Percentiles rank a stretch among this genome's conserved stretches.
These are phyloP conservation scores for Chenopodium suecicum DNA, from an alignment of 148 eudicot genomes.

Conservation along the genomic window DNA sequence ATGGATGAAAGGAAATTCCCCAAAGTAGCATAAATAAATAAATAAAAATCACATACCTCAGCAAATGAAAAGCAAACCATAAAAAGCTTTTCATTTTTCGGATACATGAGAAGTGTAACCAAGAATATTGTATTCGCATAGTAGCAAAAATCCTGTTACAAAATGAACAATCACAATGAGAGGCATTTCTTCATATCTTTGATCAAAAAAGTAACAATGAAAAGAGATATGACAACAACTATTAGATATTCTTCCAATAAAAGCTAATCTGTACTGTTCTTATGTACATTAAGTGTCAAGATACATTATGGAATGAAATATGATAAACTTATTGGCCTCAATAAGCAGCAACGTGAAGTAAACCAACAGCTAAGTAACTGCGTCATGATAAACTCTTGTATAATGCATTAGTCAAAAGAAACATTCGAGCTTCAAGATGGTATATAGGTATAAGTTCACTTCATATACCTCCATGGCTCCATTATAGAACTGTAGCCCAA, in stretches of 20 bases:
- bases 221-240: background rate
- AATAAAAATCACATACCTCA: conserved; percentile 52
- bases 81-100: conserved; percentile 87
- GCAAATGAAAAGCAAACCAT: conserved; percentile 99
- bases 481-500: background rate
- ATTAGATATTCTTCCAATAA: background rate
- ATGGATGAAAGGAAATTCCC: background rate
- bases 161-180: conserved; percentile 8
- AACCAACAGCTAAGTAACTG: background rate
- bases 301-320: background rate
- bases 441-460: background rate
- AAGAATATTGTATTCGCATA: conserved; percentile 95
- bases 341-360: background rate
- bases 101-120: conserved; percentile 73
- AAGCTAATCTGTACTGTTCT: background rate
- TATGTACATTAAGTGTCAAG: background rate
- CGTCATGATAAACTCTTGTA: background rate
- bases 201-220: background rate
- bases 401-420: conserved; percentile 10
- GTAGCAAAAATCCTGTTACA: conserved; percentile 92
- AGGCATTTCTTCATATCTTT: background rate
- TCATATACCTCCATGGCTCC: background rate
- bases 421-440: no score
- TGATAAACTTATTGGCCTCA: background rate
- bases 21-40: background rate